Conservation (phyloP, 2,329 filamentous ascomycete species). For the Talaromyces albobiverticillius region DNA sequence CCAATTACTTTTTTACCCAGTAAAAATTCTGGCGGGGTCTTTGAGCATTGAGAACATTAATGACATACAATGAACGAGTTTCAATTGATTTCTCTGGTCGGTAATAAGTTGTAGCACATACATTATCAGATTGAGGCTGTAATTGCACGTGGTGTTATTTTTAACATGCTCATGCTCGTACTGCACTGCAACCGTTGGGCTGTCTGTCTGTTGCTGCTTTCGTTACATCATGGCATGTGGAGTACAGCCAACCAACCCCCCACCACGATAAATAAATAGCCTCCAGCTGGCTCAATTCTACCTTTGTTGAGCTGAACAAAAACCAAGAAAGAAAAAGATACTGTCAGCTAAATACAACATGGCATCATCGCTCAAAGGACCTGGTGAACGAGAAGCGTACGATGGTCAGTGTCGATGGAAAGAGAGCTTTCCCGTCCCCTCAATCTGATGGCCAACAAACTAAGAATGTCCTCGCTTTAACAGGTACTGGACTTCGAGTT, state of each 20-base stretch:
- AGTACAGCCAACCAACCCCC: not conserved
- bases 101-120: not conserved
- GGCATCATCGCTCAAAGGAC: slow-evolving; percentile 62
- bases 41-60: slow-evolving; percentile 11
- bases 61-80: slow-evolving; percentile 11
- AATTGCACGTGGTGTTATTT: too few species aligned
- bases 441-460: too few species aligned
- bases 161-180: too few species aligned
- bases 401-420: slow-evolving; percentile 47
- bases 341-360: slow-evolving; percentile 27
- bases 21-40: slow-evolving; percentile 1
- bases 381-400: slow-evolving; percentile 56
- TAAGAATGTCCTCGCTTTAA: too few species aligned
- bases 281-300: not conserved
- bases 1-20: not conserved
- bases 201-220: not conserved
- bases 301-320: too few species aligned
- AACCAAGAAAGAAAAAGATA: not conserved
- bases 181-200: too few species aligned
- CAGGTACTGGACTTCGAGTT: slow-evolving; percentile 73
- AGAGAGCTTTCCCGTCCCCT: not conserved
- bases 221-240: not conserved
- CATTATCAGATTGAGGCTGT: too few species aligned
- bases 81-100: not conserved
- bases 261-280: not conserved